A percentile compares a stretch with the other conserved stretches of the same genome.
Conservation (phyloP, 2,329 filamentous ascomycete species). For the Bipolaris oryzae region DNA sequence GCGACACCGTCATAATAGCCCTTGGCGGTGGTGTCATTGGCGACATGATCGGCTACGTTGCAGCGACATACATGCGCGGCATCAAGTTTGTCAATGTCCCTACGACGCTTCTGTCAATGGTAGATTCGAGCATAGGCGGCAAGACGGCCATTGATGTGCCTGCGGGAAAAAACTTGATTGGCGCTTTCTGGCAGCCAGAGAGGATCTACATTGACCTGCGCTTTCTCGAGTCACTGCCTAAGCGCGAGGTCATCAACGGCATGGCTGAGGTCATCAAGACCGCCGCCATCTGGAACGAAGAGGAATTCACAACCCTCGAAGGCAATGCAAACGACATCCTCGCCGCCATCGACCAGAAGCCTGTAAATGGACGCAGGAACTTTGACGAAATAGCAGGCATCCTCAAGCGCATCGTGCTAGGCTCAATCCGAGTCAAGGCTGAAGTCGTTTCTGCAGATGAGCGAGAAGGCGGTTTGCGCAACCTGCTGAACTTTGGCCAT, state of each 20-base stretch:
- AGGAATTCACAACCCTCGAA: constrained; percentile 84
- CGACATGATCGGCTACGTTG: constrained; percentile 96
- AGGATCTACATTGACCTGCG: constrained; percentile 92
- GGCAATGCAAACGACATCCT: constrained; percentile 79
- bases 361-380: constrained; percentile 61
- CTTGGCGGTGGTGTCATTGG: constrained; percentile 96
- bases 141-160: constrained; percentile 98
- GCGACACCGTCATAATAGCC: constrained; percentile 93
- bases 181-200: constrained; percentile 94
- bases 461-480: constrained; percentile 89
- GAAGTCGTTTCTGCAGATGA: constrained; percentile 94
- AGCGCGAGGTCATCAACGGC: constrained; percentile 94
- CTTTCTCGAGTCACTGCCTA: constrained; percentile 88
- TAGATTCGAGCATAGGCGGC: constrained; percentile 96
- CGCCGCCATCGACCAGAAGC: constrained; percentile 68
- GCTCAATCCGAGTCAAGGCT: constrained; percentile 91
- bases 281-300: constrained; percentile 91
- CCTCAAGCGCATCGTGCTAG: constrained; percentile 72
- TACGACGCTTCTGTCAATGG: constrained; percentile 93
- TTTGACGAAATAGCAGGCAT: constrained; percentile 69
- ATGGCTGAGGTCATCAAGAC: constrained; percentile 99
- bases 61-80: constrained; percentile 97
- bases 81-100: constrained; percentile 96
- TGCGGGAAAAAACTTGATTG: constrained; percentile 93
- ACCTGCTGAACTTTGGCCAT: constrained; percentile 96